Base-by-base conservation (phyloP, 1,284 basidiomycete species). In the Cerrena zonata region DNA sequence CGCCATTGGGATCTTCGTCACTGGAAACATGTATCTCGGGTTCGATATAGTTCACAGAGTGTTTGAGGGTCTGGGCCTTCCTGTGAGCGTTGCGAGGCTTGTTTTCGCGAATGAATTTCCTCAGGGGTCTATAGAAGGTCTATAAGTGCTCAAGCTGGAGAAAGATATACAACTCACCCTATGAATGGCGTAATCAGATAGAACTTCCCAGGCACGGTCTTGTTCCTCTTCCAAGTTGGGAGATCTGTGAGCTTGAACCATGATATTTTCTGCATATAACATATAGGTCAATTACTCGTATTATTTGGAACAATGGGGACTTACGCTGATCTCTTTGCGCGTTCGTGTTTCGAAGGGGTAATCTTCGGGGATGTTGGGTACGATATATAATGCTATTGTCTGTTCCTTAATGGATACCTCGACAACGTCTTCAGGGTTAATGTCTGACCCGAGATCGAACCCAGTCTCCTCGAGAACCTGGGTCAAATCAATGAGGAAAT, bases 141-240 rank as follows among this genome's bases (percentile, higher is more conserved):
- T 15, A 34, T 34, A 7, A 15, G 7, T 34, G 30, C 15, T 34
- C 30, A 34, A 34, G 7, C 7, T 7, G 15, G 15, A 34, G 30
- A 15, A 34, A 34, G 30, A 7, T 34, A 15, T 7, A 34, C 7
- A 24, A 74, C 86, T 59, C 68, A 94, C 90, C 77, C 80, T 53
- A 98, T 92, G 72, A 99, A 98, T 1, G 95, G 95, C 2, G 92
- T 86, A 46, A 99, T 94, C 61, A 97, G 78, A 72, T 97, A 99
- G 70, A 97, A 98, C 65, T 92, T 94, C 49, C 91, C 79, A 25
- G 82, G 71, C 49, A 79, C 69, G 52, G 80, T 65, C 66, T 84
- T 88, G 61, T 87, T 88, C 54, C 86, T 84, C 64, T 84, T 91
- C 93, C 94, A 99, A 0, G 91, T 94, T 0, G 96, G 96, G 21